Evolutionary conservation across 768 basidiomycete genomes (phyloP).

Genomic region (Amanita rimosa): DNA sequence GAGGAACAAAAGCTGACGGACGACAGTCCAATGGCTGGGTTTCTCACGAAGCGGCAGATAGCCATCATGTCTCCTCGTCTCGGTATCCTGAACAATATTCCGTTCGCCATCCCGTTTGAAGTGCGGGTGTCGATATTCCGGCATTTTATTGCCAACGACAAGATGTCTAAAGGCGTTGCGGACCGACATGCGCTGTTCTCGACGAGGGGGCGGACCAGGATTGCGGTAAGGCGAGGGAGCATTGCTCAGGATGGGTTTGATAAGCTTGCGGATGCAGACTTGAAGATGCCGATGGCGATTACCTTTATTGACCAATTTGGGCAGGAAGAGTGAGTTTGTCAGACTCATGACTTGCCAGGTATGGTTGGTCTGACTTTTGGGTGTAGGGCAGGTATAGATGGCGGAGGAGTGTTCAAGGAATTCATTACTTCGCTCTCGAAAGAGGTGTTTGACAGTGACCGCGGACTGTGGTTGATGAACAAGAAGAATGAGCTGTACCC

Average conservation of each 20-base stretch:
- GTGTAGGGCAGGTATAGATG: conserved; percentile 80
- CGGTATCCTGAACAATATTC: conserved; percentile 89
- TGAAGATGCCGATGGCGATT: conserved; percentile 81
- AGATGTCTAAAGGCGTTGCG: conserved; percentile 13
- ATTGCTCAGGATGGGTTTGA: conserved; percentile 92
- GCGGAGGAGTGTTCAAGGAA: conserved; percentile 97
- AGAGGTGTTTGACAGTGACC: conserved; percentile 91
- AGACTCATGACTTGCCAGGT: too few relatives aligned
- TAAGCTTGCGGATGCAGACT: conserved; percentile 58
- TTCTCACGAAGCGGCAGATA: conserved; percentile 55
- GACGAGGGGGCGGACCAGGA: conserved; percentile 19
- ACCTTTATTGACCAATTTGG: conserved; percentile 90
- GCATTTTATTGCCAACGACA: conserved; percentile 67
- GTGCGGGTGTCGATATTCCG: conserved; percentile 86
- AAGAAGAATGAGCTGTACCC: conserved; percentile 93
- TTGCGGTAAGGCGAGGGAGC: conserved; percentile 56
- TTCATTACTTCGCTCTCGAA: conserved; percentile 88
- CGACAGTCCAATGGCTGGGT: conserved; percentile 8
- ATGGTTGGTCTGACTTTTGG: not conserved
- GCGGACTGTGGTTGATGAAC: conserved; percentile 88
- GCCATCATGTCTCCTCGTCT: conserved; percentile 75
- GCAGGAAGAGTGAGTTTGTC: conserved; percentile 63
- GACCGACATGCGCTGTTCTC: conserved; percentile 8
- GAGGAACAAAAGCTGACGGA: conserved; percentile 11
- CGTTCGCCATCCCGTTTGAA: conserved; percentile 90